These are phyloP conservation scores for Coemansia umbellata DNA, from an alignment of 192 early-diverging fungal genomes.

Conservation along the genomic window DNA sequence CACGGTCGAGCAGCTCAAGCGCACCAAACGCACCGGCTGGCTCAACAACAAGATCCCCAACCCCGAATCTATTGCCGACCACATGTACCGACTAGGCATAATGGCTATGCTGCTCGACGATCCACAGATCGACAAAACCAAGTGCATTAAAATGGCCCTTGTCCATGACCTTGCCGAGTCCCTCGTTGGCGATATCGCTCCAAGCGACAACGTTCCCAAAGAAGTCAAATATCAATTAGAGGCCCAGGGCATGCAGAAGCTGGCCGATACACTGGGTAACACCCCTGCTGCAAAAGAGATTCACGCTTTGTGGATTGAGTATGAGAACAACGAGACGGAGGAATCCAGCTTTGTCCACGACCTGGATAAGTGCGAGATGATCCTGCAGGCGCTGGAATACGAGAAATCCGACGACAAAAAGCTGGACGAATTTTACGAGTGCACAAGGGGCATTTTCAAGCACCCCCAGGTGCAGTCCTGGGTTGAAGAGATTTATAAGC, in stretches of 20 bases:
- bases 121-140: slow-evolving; percentile 54
- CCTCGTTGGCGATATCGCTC: slow-evolving; percentile 80
- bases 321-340: slow-evolving; percentile 66
- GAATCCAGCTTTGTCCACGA: slow-evolving; percentile 87
- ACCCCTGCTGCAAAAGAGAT: slow-evolving; percentile 68
- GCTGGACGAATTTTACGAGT: slow-evolving; percentile 77
- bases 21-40: slow-evolving; percentile 94
- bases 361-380: slow-evolving; percentile 97
- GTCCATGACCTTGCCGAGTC: slow-evolving; percentile 90
- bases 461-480: slow-evolving; percentile 79
- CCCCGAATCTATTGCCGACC: slow-evolving; percentile 88
- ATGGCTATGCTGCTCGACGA: slow-evolving; percentile 85
- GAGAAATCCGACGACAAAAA: slow-evolving; percentile 65
- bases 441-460: slow-evolving; percentile 73
- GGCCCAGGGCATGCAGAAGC: slow-evolving; percentile 35
- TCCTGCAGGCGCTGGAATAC: slow-evolving; percentile 87
- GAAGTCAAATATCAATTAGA: slow-evolving; percentile 75
- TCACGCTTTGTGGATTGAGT: slow-evolving; percentile 75
- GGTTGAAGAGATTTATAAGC: slow-evolving; percentile 73
- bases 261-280: slow-evolving; percentile 57
- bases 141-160: slow-evolving; percentile 87
- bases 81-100: slow-evolving; percentile 94
- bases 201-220: slow-evolving; percentile 70
- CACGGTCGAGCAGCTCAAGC: slow-evolving; percentile 79
- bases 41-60: slow-evolving; percentile 61